Base-by-base conservation (phyloP, 495 filamentous ascomycete species). In the Trichoderma reesei region DNA sequence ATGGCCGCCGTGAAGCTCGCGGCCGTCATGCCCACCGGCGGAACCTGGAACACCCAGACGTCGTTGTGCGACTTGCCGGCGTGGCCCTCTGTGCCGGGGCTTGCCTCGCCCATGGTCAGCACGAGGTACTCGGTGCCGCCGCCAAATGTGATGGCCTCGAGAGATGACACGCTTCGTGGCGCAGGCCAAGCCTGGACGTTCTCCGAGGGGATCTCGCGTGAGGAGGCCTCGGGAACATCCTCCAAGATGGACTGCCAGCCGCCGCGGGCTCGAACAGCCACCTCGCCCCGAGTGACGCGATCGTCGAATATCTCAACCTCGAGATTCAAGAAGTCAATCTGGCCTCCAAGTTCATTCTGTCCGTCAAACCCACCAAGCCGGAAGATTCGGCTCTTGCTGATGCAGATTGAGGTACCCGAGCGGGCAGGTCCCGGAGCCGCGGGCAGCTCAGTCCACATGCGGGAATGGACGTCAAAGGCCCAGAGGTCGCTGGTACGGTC, bases 331-430 rank as follows among this genome's bases (percentile, higher is more conserved):
- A 85, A 78, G 65, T 94, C 89, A 7, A 94, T 48, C 36, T 75
- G 73, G 0, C 86, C 88, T 4, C 89, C 88, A 51, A 86, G 78
- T 67, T 90, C 86, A 0, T 64, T 72, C 37, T 78, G 72, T 6
- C 87, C 89, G 71, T 90, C 84, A 67, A 86, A 91, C 0, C 89
- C 89, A 68, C 88, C 88, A 73, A 88, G 89, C 31, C 88, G 81
- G 70, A 85, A 94, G 18, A 92, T 68, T 39, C 82, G 76, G 18
- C 80, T 80, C 62, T 77, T 72, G 3, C 75, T 72, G 59, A 85
- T 79, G 0, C 85, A 80, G 41, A 94, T 80, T 0, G 83, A 81
- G 0, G 88, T 75, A 0, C 88, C 89, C 13, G 85, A 86, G 3
- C 87, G 79, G 0, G 81, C 71, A 1, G 83, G 79, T 14, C 80